phyloP scores from a whole-genome alignment of 1,284 basidiomycete species.

The Golubevia pallescens region DNA sequence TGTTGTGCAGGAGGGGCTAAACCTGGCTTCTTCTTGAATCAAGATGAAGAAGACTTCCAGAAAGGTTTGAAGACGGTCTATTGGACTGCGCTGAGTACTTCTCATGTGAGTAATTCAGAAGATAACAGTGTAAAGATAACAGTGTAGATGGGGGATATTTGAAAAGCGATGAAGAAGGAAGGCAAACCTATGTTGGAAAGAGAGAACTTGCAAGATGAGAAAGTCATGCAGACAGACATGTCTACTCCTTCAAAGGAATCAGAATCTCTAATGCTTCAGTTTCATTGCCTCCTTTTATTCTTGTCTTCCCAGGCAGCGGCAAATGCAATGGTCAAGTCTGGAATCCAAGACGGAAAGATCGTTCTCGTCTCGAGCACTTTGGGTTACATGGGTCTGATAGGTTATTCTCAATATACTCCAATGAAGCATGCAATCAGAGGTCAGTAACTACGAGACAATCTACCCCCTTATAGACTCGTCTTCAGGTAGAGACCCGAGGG shows the following conservation, averaged over 20 bases:
- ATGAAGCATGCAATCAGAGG: conserved; percentile 89
- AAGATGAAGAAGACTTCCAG: conserved; percentile 71
- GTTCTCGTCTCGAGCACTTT: conserved; percentile 83
- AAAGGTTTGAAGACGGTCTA: conserved; percentile 68
- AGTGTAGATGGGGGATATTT: too few species aligned
- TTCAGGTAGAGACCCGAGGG: too few species aligned
- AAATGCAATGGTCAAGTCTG: conserved; percentile 74
- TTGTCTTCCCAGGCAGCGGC: conserved; percentile 70
- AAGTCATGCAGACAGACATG: too few species aligned
- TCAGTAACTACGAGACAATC: conserved; percentile 64
- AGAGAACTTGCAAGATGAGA: too few species aligned
- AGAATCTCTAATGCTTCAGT: too few species aligned
- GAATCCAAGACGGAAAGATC: conserved; percentile 73
- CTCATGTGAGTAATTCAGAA: conserved; percentile 70
- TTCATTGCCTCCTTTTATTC: conserved; percentile 2
- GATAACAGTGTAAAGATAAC: too few species aligned
- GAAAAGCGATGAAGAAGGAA: too few species aligned
- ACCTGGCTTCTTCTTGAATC: conserved; percentile 77
- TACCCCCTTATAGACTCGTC: too few species aligned
- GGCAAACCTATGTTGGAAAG: too few species aligned
- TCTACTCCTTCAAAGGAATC: too few species aligned
- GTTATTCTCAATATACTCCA: conserved; percentile 84
- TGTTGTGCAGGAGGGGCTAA: conserved; percentile 75
- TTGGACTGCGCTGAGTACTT: conserved; percentile 74
- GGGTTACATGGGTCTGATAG: conserved; percentile 80